Conservation (phyloP, 2,329 filamentous ascomycete genomes). For the Pseudogymnoascus sp. region DNA sequence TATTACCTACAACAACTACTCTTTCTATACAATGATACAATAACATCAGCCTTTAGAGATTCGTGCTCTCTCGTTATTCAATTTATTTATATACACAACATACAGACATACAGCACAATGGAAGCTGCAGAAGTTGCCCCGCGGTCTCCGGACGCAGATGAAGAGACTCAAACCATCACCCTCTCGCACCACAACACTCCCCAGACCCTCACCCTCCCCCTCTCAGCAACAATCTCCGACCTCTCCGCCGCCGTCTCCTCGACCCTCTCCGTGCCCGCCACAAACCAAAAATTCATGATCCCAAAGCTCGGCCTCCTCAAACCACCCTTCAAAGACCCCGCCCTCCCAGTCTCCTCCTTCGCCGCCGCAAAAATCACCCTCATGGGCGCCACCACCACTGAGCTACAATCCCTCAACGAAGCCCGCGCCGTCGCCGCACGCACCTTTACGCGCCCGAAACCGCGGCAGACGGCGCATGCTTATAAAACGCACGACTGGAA, state of each 20-base stretch:
- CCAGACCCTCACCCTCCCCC: constrained; percentile 36
- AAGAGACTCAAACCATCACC: constrained; percentile 33
- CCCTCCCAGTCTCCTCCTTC: constrained; percentile 36
- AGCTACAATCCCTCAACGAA: constrained; percentile 46
- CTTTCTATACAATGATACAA: not conserved
- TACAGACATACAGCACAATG: not conserved
- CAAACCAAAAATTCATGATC: constrained; percentile 61
- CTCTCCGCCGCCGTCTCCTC: constrained; percentile 50
- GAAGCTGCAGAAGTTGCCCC: not conserved
- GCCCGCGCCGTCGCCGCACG: constrained; percentile 41
- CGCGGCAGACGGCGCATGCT: constrained; percentile 29
- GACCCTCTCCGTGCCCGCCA: constrained; percentile 47
- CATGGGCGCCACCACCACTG: constrained; percentile 53
- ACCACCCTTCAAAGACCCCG: constrained; percentile 52
- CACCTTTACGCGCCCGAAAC: constrained; percentile 32
- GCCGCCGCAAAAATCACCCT: constrained; percentile 55
- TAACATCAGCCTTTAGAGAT: constrained; percentile 1
- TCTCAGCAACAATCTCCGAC: constrained; percentile 43
- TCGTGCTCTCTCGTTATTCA: not conserved
- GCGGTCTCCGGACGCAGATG: not conserved
- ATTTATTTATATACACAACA: not conserved
- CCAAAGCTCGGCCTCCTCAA: constrained; percentile 58
- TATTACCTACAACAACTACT: not conserved
- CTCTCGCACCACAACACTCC: constrained; percentile 39
- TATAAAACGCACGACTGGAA: constrained; percentile 38